phyloP scores from a whole-genome alignment of 495 filamentous ascomycete species.

The Neurospora discreta region DNA sequence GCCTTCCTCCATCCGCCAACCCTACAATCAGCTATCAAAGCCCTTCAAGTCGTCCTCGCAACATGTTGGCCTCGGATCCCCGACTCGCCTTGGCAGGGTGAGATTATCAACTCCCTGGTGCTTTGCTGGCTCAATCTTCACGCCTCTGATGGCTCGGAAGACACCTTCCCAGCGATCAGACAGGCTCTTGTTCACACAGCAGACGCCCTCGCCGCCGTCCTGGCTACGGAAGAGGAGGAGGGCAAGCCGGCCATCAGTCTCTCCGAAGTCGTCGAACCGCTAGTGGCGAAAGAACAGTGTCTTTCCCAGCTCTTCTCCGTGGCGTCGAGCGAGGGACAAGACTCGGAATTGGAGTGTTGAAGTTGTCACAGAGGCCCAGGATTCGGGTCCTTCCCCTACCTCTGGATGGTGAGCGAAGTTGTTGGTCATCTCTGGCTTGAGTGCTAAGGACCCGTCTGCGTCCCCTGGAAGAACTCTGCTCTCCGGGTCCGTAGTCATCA shows the following conservation, averaged over 20 bases:
- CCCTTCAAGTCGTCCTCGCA: constrained; percentile 48
- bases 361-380: background rate
- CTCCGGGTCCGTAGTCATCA: background rate
- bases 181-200: constrained; percentile 32
- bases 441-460: background rate
- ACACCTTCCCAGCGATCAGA: constrained; percentile 25
- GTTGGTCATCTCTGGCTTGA: background rate
- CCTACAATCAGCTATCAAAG: constrained; percentile 39
- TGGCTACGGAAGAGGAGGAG: constrained; percentile 11
- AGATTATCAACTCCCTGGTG: constrained; percentile 52
- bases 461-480: background rate
- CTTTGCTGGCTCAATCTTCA: constrained; percentile 55
- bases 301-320: constrained; percentile 28
- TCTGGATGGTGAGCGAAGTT: background rate
- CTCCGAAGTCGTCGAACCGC: constrained; percentile 18
- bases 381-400: background rate
- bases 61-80: constrained; percentile 65
- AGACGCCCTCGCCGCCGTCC: constrained; percentile 19
- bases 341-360: background rate
- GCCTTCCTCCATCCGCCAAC: constrained; percentile 44
- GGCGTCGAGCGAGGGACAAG: background rate
- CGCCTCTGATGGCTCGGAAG: constrained; percentile 28
- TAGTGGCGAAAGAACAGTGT: constrained; percentile 32
- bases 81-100: constrained; percentile 45
- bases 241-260: constrained; percentile 6